Evolutionary conservation across 2,329 filamentous ascomycete genomes (phyloP), one percentile per base, ranked within the genome.

Genomic region (Epichloe sylvatica): DNA sequence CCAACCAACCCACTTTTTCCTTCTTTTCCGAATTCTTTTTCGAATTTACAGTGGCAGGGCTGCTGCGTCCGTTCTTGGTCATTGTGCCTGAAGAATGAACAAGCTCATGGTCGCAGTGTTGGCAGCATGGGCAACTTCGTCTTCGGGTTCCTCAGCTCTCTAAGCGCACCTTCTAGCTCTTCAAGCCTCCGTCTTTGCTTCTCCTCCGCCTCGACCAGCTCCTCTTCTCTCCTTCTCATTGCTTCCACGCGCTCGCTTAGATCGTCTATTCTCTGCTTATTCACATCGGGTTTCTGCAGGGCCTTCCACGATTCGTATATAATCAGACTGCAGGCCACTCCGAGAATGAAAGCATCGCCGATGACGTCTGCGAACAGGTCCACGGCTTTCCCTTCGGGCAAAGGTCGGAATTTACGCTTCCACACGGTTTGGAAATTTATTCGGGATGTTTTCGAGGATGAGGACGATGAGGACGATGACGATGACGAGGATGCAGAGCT

Each of bases 301-400:
- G 75, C 67, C 55, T 72, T 75, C 62, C 77, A 75, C 54, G 77
- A 81, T 64, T 83, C 80, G 61, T 78, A 83, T 36, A 81, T 64
- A 50, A 83, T 73, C 46, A 83, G 61, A 19, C 63, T 71, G 13
- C 70, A 67, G 6, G 78, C 80, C 25, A 83, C 78, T 5, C 71
- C 59, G 19, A 83, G 69, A 52, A 83, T 82, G 59, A 83, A 83
- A 15, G 69, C 66, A 55, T 83, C 80, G 39, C 80, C 80, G 46
- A 79, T 67, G 15, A 83, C 79, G 57, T 83, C 80, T 40, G 80
- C 80, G 56, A 83, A 83, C 7, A 83, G 65, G 57, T 83, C 79
- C 11, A 83, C 80, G 8, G 80, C 80, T 63, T 83, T 83, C 15
- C 64, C 70, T 59, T 83, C 80, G 9, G 80, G 78, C n/a, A 83